These are phyloP conservation scores for Stephania cephalantha DNA, from an alignment of 164 flowering plant species.

Conservation along the genomic window DNA sequence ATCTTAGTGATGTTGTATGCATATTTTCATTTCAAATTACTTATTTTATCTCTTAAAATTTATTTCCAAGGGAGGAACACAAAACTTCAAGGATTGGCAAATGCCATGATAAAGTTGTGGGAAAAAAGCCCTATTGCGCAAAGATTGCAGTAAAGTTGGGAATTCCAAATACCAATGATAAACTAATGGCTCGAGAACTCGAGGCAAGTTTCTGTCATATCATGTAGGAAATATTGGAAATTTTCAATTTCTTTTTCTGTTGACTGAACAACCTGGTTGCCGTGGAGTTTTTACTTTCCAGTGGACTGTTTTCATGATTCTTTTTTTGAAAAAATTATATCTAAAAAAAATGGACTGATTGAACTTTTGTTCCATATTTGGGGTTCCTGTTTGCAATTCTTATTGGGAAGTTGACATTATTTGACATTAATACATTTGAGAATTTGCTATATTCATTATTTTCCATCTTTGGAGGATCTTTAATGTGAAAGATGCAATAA, in stretches of 20 bases:
- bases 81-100: slow-evolving; percentile 84
- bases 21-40: slow-evolving; percentile 3
- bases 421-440: not conserved
- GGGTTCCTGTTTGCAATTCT: not conserved
- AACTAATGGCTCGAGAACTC: slow-evolving; percentile 82
- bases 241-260: not conserved
- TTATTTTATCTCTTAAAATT: not conserved
- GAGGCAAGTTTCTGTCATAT: slow-evolving; percentile 53
- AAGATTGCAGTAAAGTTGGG: slow-evolving; percentile 94
- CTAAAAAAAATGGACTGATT: not conserved
- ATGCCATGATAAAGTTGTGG: slow-evolving; percentile 86
- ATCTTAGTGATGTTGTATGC: not conserved
- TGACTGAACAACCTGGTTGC: not conserved
- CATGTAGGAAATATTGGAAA: not conserved
- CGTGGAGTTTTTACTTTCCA: not conserved
- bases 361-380: not conserved
- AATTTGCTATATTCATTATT: not conserved
- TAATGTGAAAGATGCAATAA: not conserved
- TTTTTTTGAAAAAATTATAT: not conserved
- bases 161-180: slow-evolving; percentile 56
- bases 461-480: not conserved
- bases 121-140: slow-evolving; percentile 68
- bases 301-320: not conserved
- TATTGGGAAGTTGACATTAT: not conserved
- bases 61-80: slow-evolving; percentile 67